Conservation (phyloP, 805 yeast genomes). For the Yarrowia deformans region DNA sequence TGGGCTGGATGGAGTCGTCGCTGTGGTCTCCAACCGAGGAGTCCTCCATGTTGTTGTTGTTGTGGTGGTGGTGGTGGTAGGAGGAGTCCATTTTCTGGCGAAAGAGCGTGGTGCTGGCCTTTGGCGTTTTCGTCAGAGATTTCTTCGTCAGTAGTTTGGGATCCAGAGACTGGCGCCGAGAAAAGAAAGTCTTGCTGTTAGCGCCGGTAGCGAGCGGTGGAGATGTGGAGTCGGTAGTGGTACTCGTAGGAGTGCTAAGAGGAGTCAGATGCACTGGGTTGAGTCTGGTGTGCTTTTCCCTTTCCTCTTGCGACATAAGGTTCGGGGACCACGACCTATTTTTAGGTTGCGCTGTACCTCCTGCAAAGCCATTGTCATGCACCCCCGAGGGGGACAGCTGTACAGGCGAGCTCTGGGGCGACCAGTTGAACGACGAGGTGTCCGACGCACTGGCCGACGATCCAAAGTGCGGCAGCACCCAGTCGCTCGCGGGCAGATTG, state of each 20-base stretch:
- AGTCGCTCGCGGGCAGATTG: constrained; percentile 4
- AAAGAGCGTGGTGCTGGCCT: neutral
- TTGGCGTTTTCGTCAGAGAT: neutral
- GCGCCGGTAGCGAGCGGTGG: neutral
- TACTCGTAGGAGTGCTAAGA: no score
- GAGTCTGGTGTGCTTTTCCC: constrained; percentile 11
- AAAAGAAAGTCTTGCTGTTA: no score
- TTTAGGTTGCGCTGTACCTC: constrained; percentile 34
- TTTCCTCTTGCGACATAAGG: constrained; percentile 25
- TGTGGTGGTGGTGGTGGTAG: no score
- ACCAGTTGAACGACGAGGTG: constrained; percentile 18
- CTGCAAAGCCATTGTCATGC: constrained; percentile 21
- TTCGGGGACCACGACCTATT: constrained; percentile 13
- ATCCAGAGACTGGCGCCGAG: neutral
- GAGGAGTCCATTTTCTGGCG: neutral
- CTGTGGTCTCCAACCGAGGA: constrained; percentile 23
- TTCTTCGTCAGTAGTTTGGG: neutral
- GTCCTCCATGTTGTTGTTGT: neutral
- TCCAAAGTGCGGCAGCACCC: constrained; percentile 10
- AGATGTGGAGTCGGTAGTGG: no score
- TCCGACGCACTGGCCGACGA: constrained; percentile 14
- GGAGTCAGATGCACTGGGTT: no score
- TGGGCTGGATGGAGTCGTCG: constrained; percentile 41
- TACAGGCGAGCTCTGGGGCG: constrained; percentile 18
- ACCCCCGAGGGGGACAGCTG: constrained; percentile 1